Conservation (phyloP, 139 green algal genomes). For the Eudorina sp. region DNA sequence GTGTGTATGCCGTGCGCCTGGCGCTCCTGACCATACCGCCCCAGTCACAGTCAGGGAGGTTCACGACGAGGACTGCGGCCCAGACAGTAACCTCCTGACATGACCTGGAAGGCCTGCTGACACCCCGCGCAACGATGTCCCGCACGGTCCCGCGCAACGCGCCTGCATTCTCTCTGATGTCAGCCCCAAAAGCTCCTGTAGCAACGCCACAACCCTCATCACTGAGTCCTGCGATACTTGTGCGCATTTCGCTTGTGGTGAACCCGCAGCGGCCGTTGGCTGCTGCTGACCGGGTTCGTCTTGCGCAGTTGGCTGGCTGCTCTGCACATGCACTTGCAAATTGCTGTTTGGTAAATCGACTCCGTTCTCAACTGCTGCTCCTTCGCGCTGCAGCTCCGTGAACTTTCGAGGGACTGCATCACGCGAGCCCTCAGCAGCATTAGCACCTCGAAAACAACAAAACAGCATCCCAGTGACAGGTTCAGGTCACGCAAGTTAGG, state of each 20-base stretch:
- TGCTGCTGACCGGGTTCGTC: neutral
- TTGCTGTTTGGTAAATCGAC: neutral
- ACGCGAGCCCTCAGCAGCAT: neutral
- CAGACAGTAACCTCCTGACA: no score
- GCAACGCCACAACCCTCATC: slow-evolving; percentile 54
- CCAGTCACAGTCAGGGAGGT: no score
- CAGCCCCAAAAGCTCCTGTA: slow-evolving; percentile 64
- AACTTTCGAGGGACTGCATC: slow-evolving; percentile 2
- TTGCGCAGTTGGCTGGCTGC: neutral
- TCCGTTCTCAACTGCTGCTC: slow-evolving; percentile 3
- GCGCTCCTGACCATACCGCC: no score
- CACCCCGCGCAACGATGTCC: no score
- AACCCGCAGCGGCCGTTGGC: neutral
- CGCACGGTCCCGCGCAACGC: neutral
- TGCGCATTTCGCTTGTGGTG: neutral
- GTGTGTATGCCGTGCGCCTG: no score
- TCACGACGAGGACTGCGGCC: no score
- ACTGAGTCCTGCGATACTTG: slow-evolving; percentile 1
- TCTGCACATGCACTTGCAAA: neutral
- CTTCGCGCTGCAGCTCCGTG: slow-evolving; percentile 1
- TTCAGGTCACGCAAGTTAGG: no score
- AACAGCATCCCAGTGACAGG: slow-evolving; percentile 27
- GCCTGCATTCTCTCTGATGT: slow-evolving; percentile 44
- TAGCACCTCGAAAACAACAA: slow-evolving; percentile 49
- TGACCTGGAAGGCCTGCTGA: no score